Evolutionary conservation across 768 basidiomycete genomes (phyloP).

Genomic region (Kwoniella bestiolae): DNA sequence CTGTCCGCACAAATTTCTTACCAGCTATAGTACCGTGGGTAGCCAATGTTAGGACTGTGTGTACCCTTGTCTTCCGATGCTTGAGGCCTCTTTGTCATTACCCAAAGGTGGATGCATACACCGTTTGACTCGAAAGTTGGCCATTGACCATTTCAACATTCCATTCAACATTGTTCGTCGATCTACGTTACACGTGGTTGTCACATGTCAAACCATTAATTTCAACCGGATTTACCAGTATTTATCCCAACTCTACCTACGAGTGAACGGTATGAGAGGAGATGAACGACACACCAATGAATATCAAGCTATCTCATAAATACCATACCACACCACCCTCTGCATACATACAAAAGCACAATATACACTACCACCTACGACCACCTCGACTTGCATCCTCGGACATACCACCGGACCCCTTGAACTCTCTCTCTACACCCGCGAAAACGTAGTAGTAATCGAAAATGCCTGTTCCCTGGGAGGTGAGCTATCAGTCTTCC

Average conservation of each 20-base stretch:
- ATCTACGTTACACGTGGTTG: neutral
- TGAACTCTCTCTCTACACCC: neutral
- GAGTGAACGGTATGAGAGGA: neutral
- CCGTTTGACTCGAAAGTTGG: too few species aligned
- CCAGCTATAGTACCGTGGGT: too few species aligned
- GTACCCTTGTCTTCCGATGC: too few species aligned
- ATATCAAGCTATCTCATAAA: conserved; percentile 17
- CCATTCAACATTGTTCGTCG: neutral
- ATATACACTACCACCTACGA: neutral
- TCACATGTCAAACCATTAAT: neutral
- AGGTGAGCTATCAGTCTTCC: conserved; percentile 29
- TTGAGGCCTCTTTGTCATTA: too few species aligned
- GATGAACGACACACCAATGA: conserved; percentile 9
- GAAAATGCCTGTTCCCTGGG: conserved; percentile 92
- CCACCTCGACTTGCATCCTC: neutral
- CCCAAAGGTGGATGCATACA: too few species aligned
- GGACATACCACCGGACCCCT: too few species aligned
- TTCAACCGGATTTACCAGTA: neutral
- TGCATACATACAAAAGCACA: neutral
- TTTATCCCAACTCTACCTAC: neutral
- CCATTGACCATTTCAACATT: too few species aligned
- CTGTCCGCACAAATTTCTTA: too few species aligned
- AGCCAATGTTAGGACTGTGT: too few species aligned
- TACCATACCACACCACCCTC: too few species aligned
- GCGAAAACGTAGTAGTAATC: neutral